phyloP scores from a whole-genome alignment of 768 basidiomycete genomes.

The Psilocybe azurescens region DNA sequence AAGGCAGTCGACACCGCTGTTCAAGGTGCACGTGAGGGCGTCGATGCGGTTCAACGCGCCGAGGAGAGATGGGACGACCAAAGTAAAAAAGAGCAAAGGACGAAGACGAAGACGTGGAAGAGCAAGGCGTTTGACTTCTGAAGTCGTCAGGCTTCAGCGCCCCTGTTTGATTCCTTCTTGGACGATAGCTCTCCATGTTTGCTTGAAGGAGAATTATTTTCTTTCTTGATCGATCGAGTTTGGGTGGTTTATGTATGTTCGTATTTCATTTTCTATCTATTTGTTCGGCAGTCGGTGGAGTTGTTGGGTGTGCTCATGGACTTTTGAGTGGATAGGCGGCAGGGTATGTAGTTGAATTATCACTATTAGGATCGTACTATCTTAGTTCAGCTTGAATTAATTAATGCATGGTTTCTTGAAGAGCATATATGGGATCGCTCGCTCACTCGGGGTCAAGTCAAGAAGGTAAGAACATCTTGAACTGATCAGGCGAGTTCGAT shows the following conservation, averaged over 20 bases:
- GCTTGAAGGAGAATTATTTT: background rate
- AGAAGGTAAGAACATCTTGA: too few relatives aligned
- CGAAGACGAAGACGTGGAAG: slow-evolving; percentile 31
- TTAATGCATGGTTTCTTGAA: too few relatives aligned
- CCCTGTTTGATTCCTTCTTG: background rate
- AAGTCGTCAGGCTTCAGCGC: background rate
- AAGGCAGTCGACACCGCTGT: slow-evolving; percentile 22
- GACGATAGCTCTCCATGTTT: background rate
- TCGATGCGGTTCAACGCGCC: slow-evolving; percentile 21
- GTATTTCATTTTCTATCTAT: background rate
- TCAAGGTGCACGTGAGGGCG: slow-evolving; percentile 8
- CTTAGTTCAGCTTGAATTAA: background rate
- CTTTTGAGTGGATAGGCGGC: too few relatives aligned
- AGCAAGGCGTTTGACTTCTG: slow-evolving; percentile 41
- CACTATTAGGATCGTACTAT: too few relatives aligned
- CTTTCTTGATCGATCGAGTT: background rate
- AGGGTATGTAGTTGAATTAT: too few relatives aligned
- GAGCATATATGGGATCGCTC: too few relatives aligned
- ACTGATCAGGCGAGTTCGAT: too few relatives aligned
- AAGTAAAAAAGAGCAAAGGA: slow-evolving; percentile 26
- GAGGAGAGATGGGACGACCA: slow-evolving; percentile 30
- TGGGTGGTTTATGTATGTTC: background rate
- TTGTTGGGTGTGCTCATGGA: too few relatives aligned
- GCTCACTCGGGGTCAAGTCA: too few relatives aligned
- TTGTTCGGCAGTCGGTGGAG: background rate